These are phyloP conservation scores for Aspergillus sp. DNA, from an alignment of 2,329 filamentous ascomycete genomes.

Conservation along the genomic window DNA sequence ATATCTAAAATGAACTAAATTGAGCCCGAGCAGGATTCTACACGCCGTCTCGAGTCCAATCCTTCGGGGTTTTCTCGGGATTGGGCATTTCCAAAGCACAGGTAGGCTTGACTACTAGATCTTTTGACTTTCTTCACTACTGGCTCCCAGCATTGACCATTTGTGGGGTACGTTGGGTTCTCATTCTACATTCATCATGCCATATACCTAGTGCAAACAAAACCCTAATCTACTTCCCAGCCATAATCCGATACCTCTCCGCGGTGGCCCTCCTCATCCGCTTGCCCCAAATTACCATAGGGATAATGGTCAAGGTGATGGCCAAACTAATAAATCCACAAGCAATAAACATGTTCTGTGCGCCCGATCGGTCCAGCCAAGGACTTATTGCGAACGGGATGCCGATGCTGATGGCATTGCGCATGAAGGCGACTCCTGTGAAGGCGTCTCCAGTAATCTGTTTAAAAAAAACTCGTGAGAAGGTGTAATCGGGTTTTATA, in stretches of 20 bases:
- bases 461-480: not conserved
- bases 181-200: too few relatives aligned
- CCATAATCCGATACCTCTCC: constrained; percentile 10
- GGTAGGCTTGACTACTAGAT: too few relatives aligned
- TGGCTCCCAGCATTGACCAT: too few relatives aligned
- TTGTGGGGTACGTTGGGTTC: too few relatives aligned
- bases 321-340: constrained; percentile 30
- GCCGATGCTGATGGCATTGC: constrained; percentile 34
- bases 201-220: too few relatives aligned
- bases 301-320: constrained; percentile 20
- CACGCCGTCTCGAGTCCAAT: too few relatives aligned
- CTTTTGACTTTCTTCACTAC: too few relatives aligned
- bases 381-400: constrained; percentile 35
- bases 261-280: constrained; percentile 3
- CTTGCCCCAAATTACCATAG: constrained; percentile 30
- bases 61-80: too few relatives aligned
- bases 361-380: constrained; percentile 29
- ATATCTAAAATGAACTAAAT: too few relatives aligned
- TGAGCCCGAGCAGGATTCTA: too few relatives aligned
- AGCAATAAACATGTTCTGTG: constrained; percentile 31
- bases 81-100: too few relatives aligned
- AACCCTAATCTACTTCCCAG: not conserved
- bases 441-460: constrained; percentile 28
- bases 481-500: not conserved
- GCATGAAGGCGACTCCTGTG: constrained; percentile 34